Conservation (phyloP, 2,329 filamentous ascomycete genomes). For the Talaromyces funiculosus region DNA sequence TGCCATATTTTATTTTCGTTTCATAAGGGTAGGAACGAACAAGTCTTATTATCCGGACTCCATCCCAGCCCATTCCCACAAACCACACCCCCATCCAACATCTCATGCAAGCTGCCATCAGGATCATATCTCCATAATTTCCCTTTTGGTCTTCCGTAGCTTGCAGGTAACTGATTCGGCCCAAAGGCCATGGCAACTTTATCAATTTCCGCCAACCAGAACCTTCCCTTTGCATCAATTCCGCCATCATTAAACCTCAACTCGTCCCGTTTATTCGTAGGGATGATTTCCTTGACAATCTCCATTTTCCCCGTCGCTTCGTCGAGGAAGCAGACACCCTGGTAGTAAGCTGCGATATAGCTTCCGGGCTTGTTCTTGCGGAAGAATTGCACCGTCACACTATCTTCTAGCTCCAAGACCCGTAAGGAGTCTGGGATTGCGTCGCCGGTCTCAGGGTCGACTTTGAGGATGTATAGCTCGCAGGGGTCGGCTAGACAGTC, state of each 20-base stretch:
- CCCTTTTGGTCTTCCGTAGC: constrained; percentile 25
- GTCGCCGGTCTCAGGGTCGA: constrained; percentile 26
- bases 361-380: constrained; percentile 28
- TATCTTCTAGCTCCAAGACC: constrained; percentile 28
- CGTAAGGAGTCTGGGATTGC: constrained; percentile 22
- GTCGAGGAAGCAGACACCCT: constrained; percentile 34
- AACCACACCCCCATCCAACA: constrained; percentile 28
- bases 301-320: constrained; percentile 32
- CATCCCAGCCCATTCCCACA: constrained; percentile 35
- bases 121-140: constrained; percentile 22
- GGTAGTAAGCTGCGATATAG: constrained; percentile 38
- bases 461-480: constrained; percentile 31
- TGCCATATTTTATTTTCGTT: too few relatives aligned
- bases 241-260: constrained; percentile 35
- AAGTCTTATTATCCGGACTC: constrained; percentile 34
- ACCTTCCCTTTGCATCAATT: constrained; percentile 29
- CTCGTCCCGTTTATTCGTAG: constrained; percentile 22
- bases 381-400: constrained; percentile 33
- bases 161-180: constrained; percentile 24
- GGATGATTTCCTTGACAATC: constrained; percentile 34
- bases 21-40: constrained; percentile 18
- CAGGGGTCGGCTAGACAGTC: constrained; percentile 27
- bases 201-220: constrained; percentile 36
- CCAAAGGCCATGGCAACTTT: constrained; percentile 29
- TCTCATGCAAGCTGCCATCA: constrained; percentile 26